Evolutionary conservation across 495 filamentous ascomycete species (phyloP), one percentile per base, ranked within the genome.

Genomic region (Darksidea phi): DNA sequence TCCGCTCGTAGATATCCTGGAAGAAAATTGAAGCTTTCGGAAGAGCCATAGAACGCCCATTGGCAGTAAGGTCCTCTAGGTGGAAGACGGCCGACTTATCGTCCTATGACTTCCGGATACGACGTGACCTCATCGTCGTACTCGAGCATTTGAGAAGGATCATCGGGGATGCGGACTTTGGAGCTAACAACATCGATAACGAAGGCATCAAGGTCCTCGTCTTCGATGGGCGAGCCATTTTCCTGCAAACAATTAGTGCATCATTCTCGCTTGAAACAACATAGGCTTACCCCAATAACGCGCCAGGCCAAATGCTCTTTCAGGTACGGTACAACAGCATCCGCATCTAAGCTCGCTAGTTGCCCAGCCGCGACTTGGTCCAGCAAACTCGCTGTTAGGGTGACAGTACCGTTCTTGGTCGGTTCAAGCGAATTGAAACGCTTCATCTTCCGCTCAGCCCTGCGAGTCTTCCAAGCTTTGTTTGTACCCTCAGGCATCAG

Each of bases 231-330:
- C 17, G 12, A 49, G 6, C 56, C 63, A 23, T 53, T 36, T 6
- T 57, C 43, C 55, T 54, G 21, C 34, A 12, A 20, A 28, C 15
- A 23, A n/a, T 17, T 61, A 46, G 57, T 49, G 18, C 17, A 18
- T 4, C 3, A 10, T 10, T 10, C 3, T 4, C 3, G 28, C 28
- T 3, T 4, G 10, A 32, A 32, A 4, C 28, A 32, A 10, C 28
- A 10, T 3, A 32, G n/a, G 54, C 38, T 1, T 32, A 61, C 48
- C 13, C 21, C 23, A 46, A 34, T 48, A 0, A 55, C 55, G 48
- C 48, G 42, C 62, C 62, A 65, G 5, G 52, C 51, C 56, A 65
- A 51, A 41, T 38, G 48, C 13, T 48, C 21, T 43, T 34, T 65
- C 50, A 65, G 21, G 45, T 25, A 65, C 25, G 55, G 55, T 6